phyloP scores from a whole-genome alignment of 2,329 filamentous ascomycete species.

The Apiospora malaysiana region DNA sequence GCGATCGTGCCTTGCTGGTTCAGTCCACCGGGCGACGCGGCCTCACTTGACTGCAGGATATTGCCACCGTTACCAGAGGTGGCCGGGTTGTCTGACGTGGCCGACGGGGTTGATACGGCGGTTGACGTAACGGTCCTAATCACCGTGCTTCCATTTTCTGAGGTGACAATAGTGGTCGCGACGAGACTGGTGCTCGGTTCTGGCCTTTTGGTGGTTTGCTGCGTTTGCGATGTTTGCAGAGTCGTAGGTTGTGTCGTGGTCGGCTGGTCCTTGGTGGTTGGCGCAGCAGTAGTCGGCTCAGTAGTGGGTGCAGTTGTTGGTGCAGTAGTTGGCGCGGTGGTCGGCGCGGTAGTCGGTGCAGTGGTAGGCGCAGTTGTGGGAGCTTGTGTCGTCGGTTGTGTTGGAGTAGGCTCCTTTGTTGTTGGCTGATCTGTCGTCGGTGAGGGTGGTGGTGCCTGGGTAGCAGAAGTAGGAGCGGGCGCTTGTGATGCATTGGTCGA shows the following conservation, averaged over 20 bases:
- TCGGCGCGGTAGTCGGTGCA: conserved; percentile 21
- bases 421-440: conserved; percentile 4
- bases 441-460: not conserved
- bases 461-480: conserved; percentile 1
- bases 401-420: conserved; percentile 21
- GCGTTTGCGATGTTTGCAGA: conserved; percentile 17
- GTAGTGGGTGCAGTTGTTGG: conserved; percentile 19
- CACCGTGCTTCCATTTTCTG: conserved; percentile 32
- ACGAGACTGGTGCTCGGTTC: conserved; percentile 24
- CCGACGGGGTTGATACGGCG: conserved; percentile 23
- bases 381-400: conserved; percentile 13
- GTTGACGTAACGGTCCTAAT: conserved; percentile 33
- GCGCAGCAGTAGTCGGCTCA: conserved; percentile 22
- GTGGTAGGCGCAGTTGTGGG: conserved; percentile 20
- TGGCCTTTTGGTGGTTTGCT: conserved; percentile 22
- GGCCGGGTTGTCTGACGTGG: conserved; percentile 21
- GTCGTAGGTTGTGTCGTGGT: conserved; percentile 23
- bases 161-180: conserved; percentile 26
- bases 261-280: conserved; percentile 28
- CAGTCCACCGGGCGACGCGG: conserved; percentile 52
- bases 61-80: conserved; percentile 31
- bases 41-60: conserved; percentile 31
- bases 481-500: conserved; percentile 5
- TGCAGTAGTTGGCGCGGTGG: conserved; percentile 29
- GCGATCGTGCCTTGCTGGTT: conserved; percentile 76